These are phyloP conservation scores for Mycena kentingensis DNA, from an alignment of 768 basidiomycete species.

Conservation along the genomic window DNA sequence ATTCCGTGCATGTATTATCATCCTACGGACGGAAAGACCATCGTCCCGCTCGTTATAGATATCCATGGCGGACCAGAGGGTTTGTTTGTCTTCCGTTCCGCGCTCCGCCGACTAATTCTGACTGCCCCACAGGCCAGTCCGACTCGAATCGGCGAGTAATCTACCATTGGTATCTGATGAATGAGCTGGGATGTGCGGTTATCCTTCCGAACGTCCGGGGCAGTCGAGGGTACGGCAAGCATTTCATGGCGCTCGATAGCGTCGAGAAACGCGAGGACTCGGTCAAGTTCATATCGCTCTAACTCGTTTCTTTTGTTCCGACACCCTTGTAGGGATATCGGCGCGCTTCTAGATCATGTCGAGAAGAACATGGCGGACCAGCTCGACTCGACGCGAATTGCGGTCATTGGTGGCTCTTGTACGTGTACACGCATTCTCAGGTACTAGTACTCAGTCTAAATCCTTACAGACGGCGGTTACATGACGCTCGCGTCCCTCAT, in stretches of 20 bases:
- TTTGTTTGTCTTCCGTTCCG: not conserved
- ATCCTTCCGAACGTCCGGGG: constrained; percentile 47
- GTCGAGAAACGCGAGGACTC: constrained; percentile 46
- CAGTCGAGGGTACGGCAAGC: constrained; percentile 44
- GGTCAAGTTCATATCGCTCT: constrained; percentile 35
- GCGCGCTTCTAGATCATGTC: constrained; percentile 39
- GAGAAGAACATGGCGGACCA: constrained; percentile 33
- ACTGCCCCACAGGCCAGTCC: constrained; percentile 7
- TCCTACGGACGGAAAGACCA: constrained; percentile 30
- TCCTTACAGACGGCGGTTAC: constrained; percentile 39
- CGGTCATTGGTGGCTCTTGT: constrained; percentile 47
- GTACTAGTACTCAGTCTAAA: not conserved
- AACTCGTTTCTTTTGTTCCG: not conserved
- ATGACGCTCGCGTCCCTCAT: constrained; percentile 43
- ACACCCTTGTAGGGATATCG: constrained; percentile 35
- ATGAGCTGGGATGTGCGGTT: constrained; percentile 42
- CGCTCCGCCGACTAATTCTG: not conserved
- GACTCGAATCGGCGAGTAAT: constrained; percentile 17
- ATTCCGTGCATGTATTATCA: constrained; percentile 46
- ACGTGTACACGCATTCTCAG: constrained; percentile 3
- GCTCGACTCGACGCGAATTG: constrained; percentile 38
- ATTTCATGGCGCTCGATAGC: constrained; percentile 41
- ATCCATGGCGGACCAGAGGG: constrained; percentile 44
- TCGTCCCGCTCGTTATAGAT: constrained; percentile 35
- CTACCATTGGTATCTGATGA: constrained; percentile 44